Percentiles rank a stretch among this genome's conserved stretches.
These are phyloP conservation scores for Physcomitrium patens DNA, from an alignment of 225 moss, liverwort and hornwort genomes.

Conservation along the genomic window DNA sequence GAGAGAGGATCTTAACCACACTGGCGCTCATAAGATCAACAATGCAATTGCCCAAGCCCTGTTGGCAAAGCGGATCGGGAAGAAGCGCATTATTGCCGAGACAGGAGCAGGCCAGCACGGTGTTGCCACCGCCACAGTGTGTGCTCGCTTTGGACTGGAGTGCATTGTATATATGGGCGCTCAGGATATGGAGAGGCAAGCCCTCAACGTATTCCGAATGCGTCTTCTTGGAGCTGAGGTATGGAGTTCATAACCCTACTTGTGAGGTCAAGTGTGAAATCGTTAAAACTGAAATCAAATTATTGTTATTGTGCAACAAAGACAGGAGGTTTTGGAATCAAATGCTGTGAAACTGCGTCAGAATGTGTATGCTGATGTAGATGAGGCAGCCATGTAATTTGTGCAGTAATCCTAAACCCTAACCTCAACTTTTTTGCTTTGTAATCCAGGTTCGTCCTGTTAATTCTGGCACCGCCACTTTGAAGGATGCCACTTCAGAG, in stretches of 20 bases:
- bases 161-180: conserved; percentile 98
- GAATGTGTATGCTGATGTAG: not conserved
- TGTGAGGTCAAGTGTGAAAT: conserved; percentile 10
- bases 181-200: conserved; percentile 93
- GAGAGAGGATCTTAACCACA: conserved; percentile 96
- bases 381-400: not conserved
- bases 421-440: conserved; percentile 23
- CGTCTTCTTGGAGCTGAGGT: conserved; percentile 98
- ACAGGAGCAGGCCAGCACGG: conserved; percentile 99
- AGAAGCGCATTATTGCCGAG: conserved; percentile 94
- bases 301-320: not conserved
- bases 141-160: conserved; percentile 93
- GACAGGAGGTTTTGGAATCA: not conserved
- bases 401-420: not conserved
- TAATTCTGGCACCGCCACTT: conserved; percentile 84
- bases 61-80: conserved; percentile 87
- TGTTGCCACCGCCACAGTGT: conserved; percentile 95
- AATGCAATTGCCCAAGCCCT: conserved; percentile 96
- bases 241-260: conserved; percentile 1
- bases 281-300: not conserved
- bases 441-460: conserved; percentile 79
- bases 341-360: conserved; percentile 1
- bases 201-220: conserved; percentile 96
- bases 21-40: conserved; percentile 96
- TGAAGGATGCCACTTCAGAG: conserved; percentile 96